Percentiles rank a stretch among this genome's conserved stretches.
phyloP scores from a whole-genome alignment of 768 basidiomycete genomes.

The Phanerochaete sordida region DNA sequence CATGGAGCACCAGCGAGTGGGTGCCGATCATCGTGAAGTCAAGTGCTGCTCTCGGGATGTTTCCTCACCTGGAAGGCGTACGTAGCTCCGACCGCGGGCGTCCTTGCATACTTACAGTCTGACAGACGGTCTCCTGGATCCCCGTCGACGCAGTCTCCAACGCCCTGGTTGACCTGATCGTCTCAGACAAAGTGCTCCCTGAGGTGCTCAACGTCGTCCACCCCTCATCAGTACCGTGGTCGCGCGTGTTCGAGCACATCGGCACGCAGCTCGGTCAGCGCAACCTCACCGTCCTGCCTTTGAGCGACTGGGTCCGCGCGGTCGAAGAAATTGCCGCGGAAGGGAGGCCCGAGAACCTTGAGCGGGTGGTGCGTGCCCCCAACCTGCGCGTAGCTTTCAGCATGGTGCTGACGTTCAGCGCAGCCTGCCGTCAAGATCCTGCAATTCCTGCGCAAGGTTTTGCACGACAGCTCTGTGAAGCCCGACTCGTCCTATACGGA shows the following conservation, averaged over 20 bases:
- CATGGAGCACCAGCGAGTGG: constrained; percentile 28
- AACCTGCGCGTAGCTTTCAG: not conserved
- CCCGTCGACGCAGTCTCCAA: constrained; percentile 6
- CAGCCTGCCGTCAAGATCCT: constrained; percentile 15
- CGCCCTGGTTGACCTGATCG: constrained; percentile 6
- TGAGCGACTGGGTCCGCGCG: constrained; percentile 5
- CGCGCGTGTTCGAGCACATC: not conserved
- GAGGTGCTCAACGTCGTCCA: constrained; percentile 17
- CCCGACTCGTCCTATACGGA: not conserved
- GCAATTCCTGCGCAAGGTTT: constrained; percentile 2
- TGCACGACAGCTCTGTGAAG: not conserved
- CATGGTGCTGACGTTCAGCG: not conserved
- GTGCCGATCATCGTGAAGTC: constrained; percentile 22
- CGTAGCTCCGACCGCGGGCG: not conserved
- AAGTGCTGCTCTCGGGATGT: constrained; percentile 8
- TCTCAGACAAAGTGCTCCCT: not conserved
- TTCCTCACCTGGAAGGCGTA: constrained; percentile 11
- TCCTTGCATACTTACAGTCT: not conserved
- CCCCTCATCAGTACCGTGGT: constrained; percentile 11
- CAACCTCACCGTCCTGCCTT: not conserved
- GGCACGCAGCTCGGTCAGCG: not conserved
- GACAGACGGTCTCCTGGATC: constrained; percentile 10
- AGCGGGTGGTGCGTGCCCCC: constrained; percentile 5
- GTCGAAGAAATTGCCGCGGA: not conserved
- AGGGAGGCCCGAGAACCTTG: not conserved